phyloP scores from a whole-genome alignment of 2,329 filamentous ascomycete genomes.

The Calonectria hongkongensis region DNA sequence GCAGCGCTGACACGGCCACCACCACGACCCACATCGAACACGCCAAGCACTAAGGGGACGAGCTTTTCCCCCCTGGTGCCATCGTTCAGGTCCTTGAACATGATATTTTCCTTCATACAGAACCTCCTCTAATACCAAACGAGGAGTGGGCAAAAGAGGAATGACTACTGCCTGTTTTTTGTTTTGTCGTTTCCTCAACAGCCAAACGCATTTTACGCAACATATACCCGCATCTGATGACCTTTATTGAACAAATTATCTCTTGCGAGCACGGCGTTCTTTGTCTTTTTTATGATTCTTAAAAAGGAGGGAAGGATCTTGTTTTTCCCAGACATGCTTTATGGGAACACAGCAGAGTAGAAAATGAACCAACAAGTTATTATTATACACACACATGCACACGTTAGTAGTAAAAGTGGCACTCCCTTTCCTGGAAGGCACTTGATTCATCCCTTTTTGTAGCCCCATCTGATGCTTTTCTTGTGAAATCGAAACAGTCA shows the following conservation, averaged over 20 bases:
- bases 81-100: not conserved
- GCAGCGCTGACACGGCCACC: slow-evolving; percentile 47
- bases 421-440: not conserved
- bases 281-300: slow-evolving; percentile 3
- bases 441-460: too few relatives aligned
- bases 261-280: slow-evolving; percentile 47
- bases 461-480: not conserved
- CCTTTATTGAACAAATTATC: slow-evolving; percentile 15
- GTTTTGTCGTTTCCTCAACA: slow-evolving; percentile 27
- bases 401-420: not conserved
- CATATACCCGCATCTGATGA: slow-evolving; percentile 49
- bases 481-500: slow-evolving; percentile 25
- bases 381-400: slow-evolving; percentile 9
- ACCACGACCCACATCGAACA: slow-evolving; percentile 50
- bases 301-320: not conserved
- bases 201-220: slow-evolving; percentile 11
- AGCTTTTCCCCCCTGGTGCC: not conserved
- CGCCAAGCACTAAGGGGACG: slow-evolving; percentile 46
- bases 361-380: slow-evolving; percentile 12
- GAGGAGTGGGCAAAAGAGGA: not conserved
- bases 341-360: slow-evolving; percentile 15
- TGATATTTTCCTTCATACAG: not conserved
- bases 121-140: slow-evolving; percentile 36
- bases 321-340: slow-evolving; percentile 1
- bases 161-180: not conserved